Percentiles rank a stretch among this genome's conserved stretches.
Evolutionary conservation across 768 basidiomycete genomes (phyloP).

Genomic region (Mycena olivaceomarginata): DNA sequence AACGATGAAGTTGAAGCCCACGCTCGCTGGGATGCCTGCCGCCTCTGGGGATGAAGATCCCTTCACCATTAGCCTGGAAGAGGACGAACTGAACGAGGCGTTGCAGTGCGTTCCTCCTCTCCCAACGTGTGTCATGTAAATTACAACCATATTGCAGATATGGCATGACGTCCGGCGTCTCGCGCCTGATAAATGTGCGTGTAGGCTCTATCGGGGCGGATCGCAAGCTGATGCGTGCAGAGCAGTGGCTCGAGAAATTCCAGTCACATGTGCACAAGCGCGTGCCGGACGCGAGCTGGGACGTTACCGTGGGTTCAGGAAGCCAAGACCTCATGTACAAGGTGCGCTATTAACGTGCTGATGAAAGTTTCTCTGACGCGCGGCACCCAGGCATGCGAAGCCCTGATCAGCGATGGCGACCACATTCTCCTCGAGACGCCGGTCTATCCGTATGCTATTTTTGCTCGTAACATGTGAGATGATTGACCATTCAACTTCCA

Average conservation of each 20-base stretch:
- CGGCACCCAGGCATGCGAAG: conserved; percentile 53
- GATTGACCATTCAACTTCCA: background rate
- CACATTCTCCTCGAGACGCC: conserved; percentile 67
- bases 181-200: conserved; percentile 46
- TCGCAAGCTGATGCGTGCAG: background rate
- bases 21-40: conserved; percentile 43
- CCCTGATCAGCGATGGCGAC: conserved; percentile 67
- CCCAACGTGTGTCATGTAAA: no score
- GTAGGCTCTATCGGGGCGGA: no score
- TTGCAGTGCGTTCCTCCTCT: conserved; percentile 52
- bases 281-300: conserved; percentile 57
- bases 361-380: background rate
- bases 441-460: conserved; percentile 50
- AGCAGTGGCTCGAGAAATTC: conserved; percentile 58
- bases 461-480: background rate
- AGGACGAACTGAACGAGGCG: conserved; percentile 58
- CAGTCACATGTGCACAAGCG: conserved; percentile 62
- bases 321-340: conserved; percentile 70
- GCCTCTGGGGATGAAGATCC: conserved; percentile 32
- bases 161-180: conserved; percentile 60
- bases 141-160: conserved; percentile 48
- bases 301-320: conserved; percentile 64
- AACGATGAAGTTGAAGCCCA: conserved; percentile 62
- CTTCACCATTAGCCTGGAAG: conserved; percentile 55
- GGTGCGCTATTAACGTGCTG: conserved; percentile 39